phyloP scores from a whole-genome alignment of 73 alveolate genomes.

The Diophrys sp. region DNA sequence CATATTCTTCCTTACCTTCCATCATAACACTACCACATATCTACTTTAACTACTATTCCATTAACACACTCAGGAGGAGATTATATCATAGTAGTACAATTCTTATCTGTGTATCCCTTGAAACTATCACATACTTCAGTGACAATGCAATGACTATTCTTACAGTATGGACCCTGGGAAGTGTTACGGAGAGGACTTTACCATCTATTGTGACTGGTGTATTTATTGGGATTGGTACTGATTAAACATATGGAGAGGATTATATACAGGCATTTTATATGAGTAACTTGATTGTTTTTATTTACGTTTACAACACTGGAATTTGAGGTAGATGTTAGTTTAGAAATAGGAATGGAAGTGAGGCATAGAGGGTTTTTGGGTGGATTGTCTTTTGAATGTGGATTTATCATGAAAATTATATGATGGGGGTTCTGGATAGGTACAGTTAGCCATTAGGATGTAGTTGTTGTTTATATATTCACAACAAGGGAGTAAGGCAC shows the following conservation, averaged over 20 bases:
- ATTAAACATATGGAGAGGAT: slow-evolving; percentile 75
- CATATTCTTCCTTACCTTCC: slow-evolving; percentile 91
- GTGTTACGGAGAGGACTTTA: slow-evolving; percentile 67
- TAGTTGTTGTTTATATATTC: slow-evolving; percentile 50
- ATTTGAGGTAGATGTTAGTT: slow-evolving; percentile 30
- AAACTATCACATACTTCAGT: slow-evolving; percentile 87
- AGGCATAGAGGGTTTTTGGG: slow-evolving; percentile 33
- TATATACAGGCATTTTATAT: slow-evolving; percentile 80
- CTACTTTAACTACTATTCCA: slow-evolving; percentile 61
- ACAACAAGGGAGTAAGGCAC: slow-evolving; percentile 69
- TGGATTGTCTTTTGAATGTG: slow-evolving; percentile 19
- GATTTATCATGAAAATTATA: slow-evolving; percentile 40
- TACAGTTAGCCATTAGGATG: slow-evolving; percentile 35
- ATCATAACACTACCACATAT: slow-evolving; percentile 59
- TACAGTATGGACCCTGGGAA: slow-evolving; percentile 77
- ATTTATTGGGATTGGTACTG: slow-evolving; percentile 70
- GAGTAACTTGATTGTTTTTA: slow-evolving; percentile 83
- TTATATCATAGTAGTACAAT: slow-evolving; percentile 65
- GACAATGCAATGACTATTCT: slow-evolving; percentile 75
- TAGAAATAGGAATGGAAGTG: slow-evolving; percentile 53
- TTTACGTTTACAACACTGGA: slow-evolving; percentile 67
- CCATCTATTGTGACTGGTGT: slow-evolving; percentile 76
- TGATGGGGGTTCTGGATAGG: slow-evolving; percentile 1
- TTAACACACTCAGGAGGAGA: slow-evolving; percentile 80
- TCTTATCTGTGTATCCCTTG: slow-evolving; percentile 76